Conservation (phyloP, 257 asterid genomes). For the Nicotiana obtusifolia region DNA sequence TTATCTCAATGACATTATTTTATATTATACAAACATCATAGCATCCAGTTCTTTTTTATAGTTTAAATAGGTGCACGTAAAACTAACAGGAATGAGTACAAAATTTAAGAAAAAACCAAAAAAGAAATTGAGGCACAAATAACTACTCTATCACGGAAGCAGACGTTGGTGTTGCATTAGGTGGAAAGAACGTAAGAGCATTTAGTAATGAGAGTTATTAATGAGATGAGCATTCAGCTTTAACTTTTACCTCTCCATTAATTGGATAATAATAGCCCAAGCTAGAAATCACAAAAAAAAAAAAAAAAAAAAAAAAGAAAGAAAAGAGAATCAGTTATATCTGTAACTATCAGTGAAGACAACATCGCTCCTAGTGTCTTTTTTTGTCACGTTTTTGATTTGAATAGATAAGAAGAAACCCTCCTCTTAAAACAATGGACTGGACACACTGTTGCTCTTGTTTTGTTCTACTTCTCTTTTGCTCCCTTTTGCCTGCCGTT, state of each 20-base stretch:
- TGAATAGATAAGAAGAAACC: not conserved
- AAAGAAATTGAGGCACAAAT: not conserved
- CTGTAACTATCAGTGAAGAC: too few species aligned
- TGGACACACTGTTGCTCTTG: not conserved
- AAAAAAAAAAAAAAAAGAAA: too few species aligned
- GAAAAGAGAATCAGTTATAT: not conserved
- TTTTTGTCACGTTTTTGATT: not conserved
- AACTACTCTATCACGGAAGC: not conserved
- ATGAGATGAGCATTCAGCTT: not conserved
- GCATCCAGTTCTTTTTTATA: too few species aligned
- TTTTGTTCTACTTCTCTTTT: not conserved
- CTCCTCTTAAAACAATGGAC: not conserved
- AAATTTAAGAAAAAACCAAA: too few species aligned
- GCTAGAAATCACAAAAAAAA: too few species aligned
- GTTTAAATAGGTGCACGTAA: too few species aligned
- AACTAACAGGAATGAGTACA: too few species aligned
- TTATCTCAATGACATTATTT: too few species aligned
- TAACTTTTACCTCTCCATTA: not conserved
- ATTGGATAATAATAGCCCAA: too few species aligned
- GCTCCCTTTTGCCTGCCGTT: not conserved
- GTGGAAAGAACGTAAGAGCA: too few species aligned
- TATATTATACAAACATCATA: too few species aligned
- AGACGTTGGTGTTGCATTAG: not conserved
- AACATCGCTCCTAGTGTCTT: too few species aligned
- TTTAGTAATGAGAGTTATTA: not conserved